Conservation (phyloP, 805 yeast species). For the Wickerhamomyces chaumierensis region DNA sequence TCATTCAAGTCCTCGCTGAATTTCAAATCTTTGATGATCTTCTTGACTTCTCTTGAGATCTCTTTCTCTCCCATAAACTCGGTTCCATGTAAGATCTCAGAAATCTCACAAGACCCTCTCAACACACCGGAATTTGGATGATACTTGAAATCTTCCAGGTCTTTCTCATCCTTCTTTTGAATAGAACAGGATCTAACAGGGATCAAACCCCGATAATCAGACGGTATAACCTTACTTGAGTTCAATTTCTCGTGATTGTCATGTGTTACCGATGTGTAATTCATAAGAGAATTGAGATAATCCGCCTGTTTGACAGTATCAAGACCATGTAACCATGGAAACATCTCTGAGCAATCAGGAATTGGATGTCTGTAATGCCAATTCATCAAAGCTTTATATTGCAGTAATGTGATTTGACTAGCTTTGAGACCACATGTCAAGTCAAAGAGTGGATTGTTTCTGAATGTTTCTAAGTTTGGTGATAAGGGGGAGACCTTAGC, state of each 20-base stretch:
- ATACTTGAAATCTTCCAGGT: background rate
- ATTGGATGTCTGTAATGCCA: conserved; percentile 22
- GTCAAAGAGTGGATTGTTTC: conserved; percentile 8
- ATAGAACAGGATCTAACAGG: conserved; percentile 18
- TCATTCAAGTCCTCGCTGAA: conserved; percentile 1
- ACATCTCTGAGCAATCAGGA: conserved; percentile 60
- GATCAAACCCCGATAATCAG: conserved; percentile 12
- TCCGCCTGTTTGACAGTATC: conserved; percentile 18
- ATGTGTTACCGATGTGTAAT: conserved; percentile 12
- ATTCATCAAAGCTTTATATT: conserved; percentile 10
- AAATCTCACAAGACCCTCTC: conserved; percentile 41
- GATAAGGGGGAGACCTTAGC: conserved; percentile 10
- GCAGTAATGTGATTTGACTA: conserved; percentile 11
- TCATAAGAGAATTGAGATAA: conserved; percentile 12
- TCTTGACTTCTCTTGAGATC: no score
- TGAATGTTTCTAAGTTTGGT: conserved; percentile 11
- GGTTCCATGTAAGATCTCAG: conserved; percentile 42
- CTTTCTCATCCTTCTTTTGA: conserved; percentile 22
- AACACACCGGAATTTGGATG: conserved; percentile 29
- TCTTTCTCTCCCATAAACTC: conserved; percentile 10
- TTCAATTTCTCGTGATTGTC: conserved; percentile 14
- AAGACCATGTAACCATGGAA: conserved; percentile 85
- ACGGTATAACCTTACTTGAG: conserved; percentile 10
- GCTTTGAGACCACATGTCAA: conserved; percentile 9
- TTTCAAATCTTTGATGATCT: background rate